Evolutionary conservation across 805 yeast species (phyloP), one percentile per base, ranked within the genome.

Genomic region (Candida anglica): DNA sequence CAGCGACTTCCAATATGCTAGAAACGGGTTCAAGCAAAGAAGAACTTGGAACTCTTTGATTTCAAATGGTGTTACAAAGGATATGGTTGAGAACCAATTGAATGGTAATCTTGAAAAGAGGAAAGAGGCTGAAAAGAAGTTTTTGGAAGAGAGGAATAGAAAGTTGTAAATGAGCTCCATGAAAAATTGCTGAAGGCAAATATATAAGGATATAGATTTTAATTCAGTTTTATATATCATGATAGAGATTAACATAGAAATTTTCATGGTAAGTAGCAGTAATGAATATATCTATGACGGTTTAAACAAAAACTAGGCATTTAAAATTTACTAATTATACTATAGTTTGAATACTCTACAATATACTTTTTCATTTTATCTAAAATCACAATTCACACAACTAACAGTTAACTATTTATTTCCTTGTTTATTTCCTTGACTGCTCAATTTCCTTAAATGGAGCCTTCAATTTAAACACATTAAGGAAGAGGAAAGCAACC

Each of bases 11-110:
- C 91, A 82, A 58, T 54, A 60, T 32, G 81, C 77, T 36, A 56
- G 63, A 17, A 81, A 81, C 52, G 91, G 91, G 1, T 84, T 84
- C 47, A 86, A 79, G 52, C 73, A 72, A 32, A 75, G 84, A 26
- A 68, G 58, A 32, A 69, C 73, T 9, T 83, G 89, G 88, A 55
- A 58, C 30, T 62, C 77, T 15, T 60, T 62, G 46, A 70, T 66
- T 28, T 61, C 62, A 42, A 54, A 54, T 18, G 74, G 71, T 27
- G 70, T 66, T 15, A 62, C 68, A 14, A 46, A 60, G 17, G 65
- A 61, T 9, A 64, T 66, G 70, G 53, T 66, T 28, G 55, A 63
- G 29, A 57, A 58, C 27, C 62, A 56, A 21, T 56, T 63, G 44
- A 39, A 56, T 27, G 71, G 71, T 9, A 51, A 49, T 30, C 50